Evolutionary conservation across 176 grass and related monocot species (phyloP), one percentile per base, ranked within the genome.

Genomic region (Hsuehochloa calcarea): DNA sequence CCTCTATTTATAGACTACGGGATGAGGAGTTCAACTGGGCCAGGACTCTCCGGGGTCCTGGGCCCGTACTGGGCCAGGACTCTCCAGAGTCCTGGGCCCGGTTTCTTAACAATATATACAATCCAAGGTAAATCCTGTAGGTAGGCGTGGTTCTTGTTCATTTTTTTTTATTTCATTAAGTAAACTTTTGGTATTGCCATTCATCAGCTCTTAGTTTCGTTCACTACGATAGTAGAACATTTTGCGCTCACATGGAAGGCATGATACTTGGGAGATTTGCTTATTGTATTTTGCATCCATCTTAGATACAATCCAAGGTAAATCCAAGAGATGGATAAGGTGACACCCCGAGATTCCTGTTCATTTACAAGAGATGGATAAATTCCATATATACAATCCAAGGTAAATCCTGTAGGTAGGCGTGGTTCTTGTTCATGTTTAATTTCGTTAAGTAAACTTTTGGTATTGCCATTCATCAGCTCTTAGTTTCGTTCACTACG

Each of bases 61-160:
- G n/a, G n/a, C n/a, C n/a, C n/a, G n/a, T n/a, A n/a, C n/a, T n/a
- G n/a, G n/a, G n/a, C n/a, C n/a, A n/a, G n/a, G n/a, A n/a, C n/a
- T n/a, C n/a, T n/a, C n/a, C n/a, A n/a, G n/a, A n/a, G n/a, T n/a
- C n/a, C n/a, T n/a, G n/a, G n/a, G n/a, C n/a, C n/a, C n/a, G n/a
- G n/a, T n/a, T n/a, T n/a, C n/a, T n/a, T n/a, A n/a, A n/a, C n/a
- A n/a, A n/a, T n/a, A n/a, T 93, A 95, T 69, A 93, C 85, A 90
- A 89, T 98, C 78, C 90, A 89, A 86, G 89, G 93, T 92, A 88
- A 85, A 68, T 44, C 45, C 25, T 77, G 6, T 63, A 64, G 2
- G 34, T 41, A 41, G 31, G 44, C 19, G 43, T 26, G 69, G 17
- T 60, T 54, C 26, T 26, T 78, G 46, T 60, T 22, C 51, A 73